Base-by-base conservation (phyloP, 306 rosid genomes). In the Begonia peltatifolia region DNA sequence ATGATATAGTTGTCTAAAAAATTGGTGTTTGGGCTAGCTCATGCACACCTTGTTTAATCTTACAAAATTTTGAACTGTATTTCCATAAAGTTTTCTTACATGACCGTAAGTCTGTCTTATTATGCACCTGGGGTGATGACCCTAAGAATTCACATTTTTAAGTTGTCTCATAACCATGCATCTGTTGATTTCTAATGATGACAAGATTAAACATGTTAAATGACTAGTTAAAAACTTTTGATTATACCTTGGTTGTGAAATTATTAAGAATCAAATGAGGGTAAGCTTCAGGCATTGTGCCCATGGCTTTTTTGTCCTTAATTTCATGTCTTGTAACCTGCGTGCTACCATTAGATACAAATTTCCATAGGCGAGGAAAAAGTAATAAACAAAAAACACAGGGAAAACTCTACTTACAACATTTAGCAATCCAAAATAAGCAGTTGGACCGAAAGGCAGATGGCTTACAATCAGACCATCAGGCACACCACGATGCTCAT, bases 401-500 rank as follows among this genome's bases (percentile, higher is more conserved):
- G 38, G 38, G 38, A 30, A 30, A 30, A 30, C 38, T 5, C 38
- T 49, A 78, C 95, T 64, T 72, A 83, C 97, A 82, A 85, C 95
- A 42, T 90, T 86, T 70, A 50, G 68, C 58, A 90, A 74, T 56
- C 84, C 87, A 74, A 90, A 90, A 79, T 80, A 85, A 60, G 95
- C 95, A 49, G 95, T 85, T 53, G 97, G 97, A 53, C 97, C 97
- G 68, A 66, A 86, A 47, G 97, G 95, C 25, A 85, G 71, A 70
- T 90, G 94, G 71, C 82, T 74, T 62, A 85, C 77, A 57, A 77
- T 80, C 64, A 90, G 69, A 54, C 92, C 97, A 80, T 80, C 95
- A 13, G 97, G 97, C 48, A 78, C 83, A 61, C 94, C 97, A 41
- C 95, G 94, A 71, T 90, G 95, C 65, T 90, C 97, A 71, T 90